These are phyloP conservation scores for Neonectria ditissima DNA, from an alignment of 2,329 filamentous ascomycete species.

Conservation along the genomic window DNA sequence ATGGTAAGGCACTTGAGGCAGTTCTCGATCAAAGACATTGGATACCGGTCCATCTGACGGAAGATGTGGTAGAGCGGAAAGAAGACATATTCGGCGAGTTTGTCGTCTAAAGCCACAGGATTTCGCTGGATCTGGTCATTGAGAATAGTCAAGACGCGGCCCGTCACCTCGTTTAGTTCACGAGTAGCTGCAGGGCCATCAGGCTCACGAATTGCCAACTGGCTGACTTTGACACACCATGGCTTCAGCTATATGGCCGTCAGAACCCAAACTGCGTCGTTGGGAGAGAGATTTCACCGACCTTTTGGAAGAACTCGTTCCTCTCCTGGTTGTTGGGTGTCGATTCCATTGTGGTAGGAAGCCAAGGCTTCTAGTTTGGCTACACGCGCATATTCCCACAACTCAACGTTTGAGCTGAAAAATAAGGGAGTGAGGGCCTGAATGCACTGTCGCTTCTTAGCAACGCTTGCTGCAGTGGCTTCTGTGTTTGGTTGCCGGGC, in stretches of 20 bases:
- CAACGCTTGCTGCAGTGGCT: neutral
- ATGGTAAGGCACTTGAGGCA: slow-evolving; percentile 80
- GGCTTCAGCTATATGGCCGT: slow-evolving; percentile 66
- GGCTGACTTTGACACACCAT: slow-evolving; percentile 70
- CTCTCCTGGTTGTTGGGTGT: slow-evolving; percentile 39
- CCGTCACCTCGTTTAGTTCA: slow-evolving; percentile 59
- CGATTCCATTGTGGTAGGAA: slow-evolving; percentile 44
- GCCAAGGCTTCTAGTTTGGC: slow-evolving; percentile 32
- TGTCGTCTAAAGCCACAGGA: slow-evolving; percentile 73
- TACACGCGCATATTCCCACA: slow-evolving; percentile 38
- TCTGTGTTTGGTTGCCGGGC: neutral
- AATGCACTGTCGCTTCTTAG: slow-evolving; percentile 14
- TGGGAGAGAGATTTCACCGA: slow-evolving; percentile 9
- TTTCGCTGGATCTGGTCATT: slow-evolving; percentile 57
- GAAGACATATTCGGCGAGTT: slow-evolving; percentile 93
- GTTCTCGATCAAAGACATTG: slow-evolving; percentile 79
- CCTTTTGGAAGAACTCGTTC: slow-evolving; percentile 50
- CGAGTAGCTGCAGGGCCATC: slow-evolving; percentile 56
- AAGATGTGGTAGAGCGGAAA: slow-evolving; percentile 92
- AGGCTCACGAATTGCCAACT: slow-evolving; percentile 63
- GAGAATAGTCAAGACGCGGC: slow-evolving; percentile 61
- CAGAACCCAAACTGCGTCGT: slow-evolving; percentile 5
- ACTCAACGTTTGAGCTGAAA: slow-evolving; percentile 6
- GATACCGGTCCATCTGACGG: slow-evolving; percentile 77
- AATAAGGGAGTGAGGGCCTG: slow-evolving; percentile 33